Percentiles rank a stretch among this genome's conserved stretches.
Conservation (phyloP, 2,329 filamentous ascomycete genomes). For the Xylariaceae sp. region DNA sequence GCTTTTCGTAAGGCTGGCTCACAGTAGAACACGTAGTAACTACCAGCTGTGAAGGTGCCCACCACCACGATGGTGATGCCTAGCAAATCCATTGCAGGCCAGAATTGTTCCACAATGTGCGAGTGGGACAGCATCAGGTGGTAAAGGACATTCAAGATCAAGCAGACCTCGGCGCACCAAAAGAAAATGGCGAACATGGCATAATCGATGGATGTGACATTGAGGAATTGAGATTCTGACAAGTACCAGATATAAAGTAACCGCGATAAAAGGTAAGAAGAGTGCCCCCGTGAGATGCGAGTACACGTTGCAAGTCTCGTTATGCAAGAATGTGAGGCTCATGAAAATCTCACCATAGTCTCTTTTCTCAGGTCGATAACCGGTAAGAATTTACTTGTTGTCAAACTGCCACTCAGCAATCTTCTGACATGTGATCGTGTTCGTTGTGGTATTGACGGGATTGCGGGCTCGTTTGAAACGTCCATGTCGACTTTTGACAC, state of each 20-base stretch:
- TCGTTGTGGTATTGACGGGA: background rate
- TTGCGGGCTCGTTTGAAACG: background rate
- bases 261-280: conserved; percentile 3
- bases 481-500: conserved; percentile 1
- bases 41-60: conserved; percentile 3
- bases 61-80: conserved; percentile 8
- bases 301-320: conserved; percentile 11
- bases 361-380: conserved; percentile 5
- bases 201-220: conserved; percentile 4
- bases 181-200: conserved; percentile 5
- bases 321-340: conserved; percentile 7
- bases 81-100: conserved; percentile 6
- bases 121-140: conserved; percentile 3
- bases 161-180: conserved; percentile 5
- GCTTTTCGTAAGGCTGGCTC: conserved; percentile 3
- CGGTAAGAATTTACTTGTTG: conserved; percentile 8
- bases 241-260: background rate
- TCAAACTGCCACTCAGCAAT: conserved; percentile 6
- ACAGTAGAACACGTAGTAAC: conserved; percentile 8
- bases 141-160: conserved; percentile 6
- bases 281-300: conserved; percentile 8
- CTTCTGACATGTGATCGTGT: conserved; percentile 2
- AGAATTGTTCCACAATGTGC: conserved; percentile 6
- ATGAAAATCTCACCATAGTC: conserved; percentile 4
- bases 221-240: conserved; percentile 4